Percentiles rank a stretch among this genome's conserved stretches.
Evolutionary conservation across 1,284 basidiomycete genomes (phyloP).

Genomic region (Farysia itapuensis): DNA sequence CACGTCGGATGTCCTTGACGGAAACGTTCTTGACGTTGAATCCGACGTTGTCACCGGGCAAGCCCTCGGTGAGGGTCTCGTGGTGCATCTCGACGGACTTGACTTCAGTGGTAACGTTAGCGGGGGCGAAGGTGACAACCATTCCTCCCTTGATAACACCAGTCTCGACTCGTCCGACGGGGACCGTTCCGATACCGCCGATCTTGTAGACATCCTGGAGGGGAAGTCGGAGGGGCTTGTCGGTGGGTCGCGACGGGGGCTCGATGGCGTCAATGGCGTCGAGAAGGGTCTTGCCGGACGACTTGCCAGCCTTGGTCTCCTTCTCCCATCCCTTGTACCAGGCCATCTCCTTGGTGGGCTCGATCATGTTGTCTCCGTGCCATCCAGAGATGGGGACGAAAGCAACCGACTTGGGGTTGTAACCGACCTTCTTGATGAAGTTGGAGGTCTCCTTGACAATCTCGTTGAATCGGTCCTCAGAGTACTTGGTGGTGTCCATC

Average conservation of each 20-base stretch:
- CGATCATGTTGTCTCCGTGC: constrained; percentile 99
- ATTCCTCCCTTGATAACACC: constrained; percentile 99
- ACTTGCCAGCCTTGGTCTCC: constrained; percentile 83
- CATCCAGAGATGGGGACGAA: constrained; percentile 99
- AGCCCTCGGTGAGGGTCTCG: constrained; percentile 94
- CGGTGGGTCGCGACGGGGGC: constrained; percentile 90
- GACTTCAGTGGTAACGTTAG: constrained; percentile 99
- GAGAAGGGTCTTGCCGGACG: constrained; percentile 98
- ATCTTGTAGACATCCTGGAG: constrained; percentile 99
- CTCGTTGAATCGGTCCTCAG: constrained; percentile 99
- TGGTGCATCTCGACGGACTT: constrained; percentile 99
- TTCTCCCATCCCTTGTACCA: constrained; percentile 88
- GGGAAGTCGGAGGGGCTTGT: constrained; percentile 99
- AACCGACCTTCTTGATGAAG: constrained; percentile 99
- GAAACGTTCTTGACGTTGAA: constrained; percentile 95
- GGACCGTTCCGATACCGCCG: constrained; percentile 99
- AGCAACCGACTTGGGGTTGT: constrained; percentile 97
- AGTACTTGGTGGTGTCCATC: constrained; percentile 99
- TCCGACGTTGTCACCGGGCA: constrained; percentile 98
- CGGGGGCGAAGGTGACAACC: constrained; percentile 90
- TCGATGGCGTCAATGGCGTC: constrained; percentile 99
- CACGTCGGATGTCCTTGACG: constrained; percentile 99
- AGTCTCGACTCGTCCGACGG: constrained; percentile 99
- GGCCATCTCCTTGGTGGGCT: constrained; percentile 78
- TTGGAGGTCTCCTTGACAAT: constrained; percentile 98